These are phyloP conservation scores for Lactarius psammicola DNA, from an alignment of 768 basidiomycete species.

Conservation along the genomic window DNA sequence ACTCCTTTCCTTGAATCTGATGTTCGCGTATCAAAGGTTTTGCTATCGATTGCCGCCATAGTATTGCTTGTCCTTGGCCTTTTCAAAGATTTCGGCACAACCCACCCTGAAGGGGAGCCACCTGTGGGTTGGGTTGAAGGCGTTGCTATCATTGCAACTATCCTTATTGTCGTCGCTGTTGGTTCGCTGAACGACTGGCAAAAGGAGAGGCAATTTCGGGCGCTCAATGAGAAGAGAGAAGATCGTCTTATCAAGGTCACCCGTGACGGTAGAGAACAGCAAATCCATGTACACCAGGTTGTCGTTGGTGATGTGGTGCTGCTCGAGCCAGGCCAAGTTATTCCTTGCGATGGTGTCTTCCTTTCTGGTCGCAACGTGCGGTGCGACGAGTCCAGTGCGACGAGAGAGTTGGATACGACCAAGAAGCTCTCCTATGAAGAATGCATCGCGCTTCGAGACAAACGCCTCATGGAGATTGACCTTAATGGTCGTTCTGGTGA, in stretches of 20 bases:
- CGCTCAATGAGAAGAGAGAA: constrained; percentile 93
- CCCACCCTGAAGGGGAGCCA: constrained; percentile 56
- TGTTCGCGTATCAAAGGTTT: constrained; percentile 56
- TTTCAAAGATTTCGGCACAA: constrained; percentile 86
- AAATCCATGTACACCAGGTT: constrained; percentile 59
- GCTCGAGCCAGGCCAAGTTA: constrained; percentile 91
- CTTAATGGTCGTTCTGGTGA: constrained; percentile 4
- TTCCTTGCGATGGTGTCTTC: constrained; percentile 96
- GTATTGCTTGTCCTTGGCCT: constrained; percentile 93
- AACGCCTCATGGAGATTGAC: constrained; percentile 21
- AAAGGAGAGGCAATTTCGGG: constrained; percentile 94
- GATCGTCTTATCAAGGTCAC: constrained; percentile 82
- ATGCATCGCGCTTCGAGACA: constrained; percentile 52
- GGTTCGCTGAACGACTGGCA: constrained; percentile 98
- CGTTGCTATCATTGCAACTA: constrained; percentile 74
- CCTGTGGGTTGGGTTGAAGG: constrained; percentile 94
- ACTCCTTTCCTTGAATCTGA: constrained; percentile 31
- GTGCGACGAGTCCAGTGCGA: constrained; percentile 95
- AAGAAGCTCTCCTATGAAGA: constrained; percentile 83
- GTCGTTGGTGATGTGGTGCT: constrained; percentile 92
- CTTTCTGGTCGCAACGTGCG: constrained; percentile 87
- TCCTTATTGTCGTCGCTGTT: constrained; percentile 77
- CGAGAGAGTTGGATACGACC: constrained; percentile 95
- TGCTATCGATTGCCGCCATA: constrained; percentile 86
- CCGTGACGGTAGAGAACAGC: constrained; percentile 33